These are phyloP conservation scores for Daldinia loculata DNA, from an alignment of 495 filamentous ascomycete species.

Conservation along the genomic window DNA sequence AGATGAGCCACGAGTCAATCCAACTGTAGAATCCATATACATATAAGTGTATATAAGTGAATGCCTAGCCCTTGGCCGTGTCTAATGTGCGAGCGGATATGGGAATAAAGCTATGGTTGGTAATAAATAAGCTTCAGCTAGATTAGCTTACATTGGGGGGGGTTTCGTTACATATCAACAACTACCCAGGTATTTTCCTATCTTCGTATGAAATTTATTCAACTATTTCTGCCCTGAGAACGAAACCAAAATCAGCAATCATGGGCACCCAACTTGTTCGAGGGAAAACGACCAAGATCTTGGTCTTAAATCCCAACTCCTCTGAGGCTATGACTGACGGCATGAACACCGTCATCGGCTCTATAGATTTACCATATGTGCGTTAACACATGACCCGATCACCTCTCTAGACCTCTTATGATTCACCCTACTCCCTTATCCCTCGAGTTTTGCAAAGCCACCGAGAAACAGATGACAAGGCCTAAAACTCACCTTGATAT, in stretches of 20 bases:
- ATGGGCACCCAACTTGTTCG: conserved; percentile 47
- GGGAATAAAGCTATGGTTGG: too few species aligned
- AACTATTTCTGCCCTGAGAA: not conserved
- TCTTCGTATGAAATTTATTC: not conserved
- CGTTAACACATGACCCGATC: conserved; percentile 8
- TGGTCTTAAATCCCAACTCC: conserved; percentile 94
- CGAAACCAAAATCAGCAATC: not conserved
- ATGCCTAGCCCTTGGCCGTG: too few species aligned
- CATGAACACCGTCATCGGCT: conserved; percentile 69
- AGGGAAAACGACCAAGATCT: conserved; percentile 59
- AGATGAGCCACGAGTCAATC: not conserved
- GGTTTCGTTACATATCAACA: not conserved
- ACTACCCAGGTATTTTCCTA: not conserved
- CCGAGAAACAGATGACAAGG: not conserved
- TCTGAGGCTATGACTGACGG: conserved; percentile 81
- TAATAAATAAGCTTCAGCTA: not conserved
- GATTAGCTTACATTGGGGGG: not conserved
- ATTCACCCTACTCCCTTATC: not conserved
- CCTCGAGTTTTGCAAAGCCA: not conserved
- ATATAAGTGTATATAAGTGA: too few species aligned
- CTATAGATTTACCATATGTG: conserved; percentile 60
- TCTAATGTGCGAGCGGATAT: not conserved
- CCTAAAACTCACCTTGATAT: not conserved
- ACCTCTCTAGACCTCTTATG: not conserved
- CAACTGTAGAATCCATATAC: not conserved